Evolutionary conservation across 441 rosid species (phyloP), one percentile per base, ranked within the genome.

Genomic region (Eugenia klotzschiana): DNA sequence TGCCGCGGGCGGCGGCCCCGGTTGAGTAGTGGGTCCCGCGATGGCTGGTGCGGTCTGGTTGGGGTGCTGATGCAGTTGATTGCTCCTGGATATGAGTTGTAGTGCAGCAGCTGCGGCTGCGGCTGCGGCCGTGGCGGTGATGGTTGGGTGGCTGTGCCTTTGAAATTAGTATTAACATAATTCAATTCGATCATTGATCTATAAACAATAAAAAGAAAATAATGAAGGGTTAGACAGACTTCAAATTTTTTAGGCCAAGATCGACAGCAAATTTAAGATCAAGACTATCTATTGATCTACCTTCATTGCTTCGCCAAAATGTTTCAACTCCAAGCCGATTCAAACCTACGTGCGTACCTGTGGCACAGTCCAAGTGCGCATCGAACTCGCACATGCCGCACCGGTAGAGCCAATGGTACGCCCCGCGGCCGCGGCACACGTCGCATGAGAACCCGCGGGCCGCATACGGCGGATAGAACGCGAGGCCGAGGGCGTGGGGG

Each of bases 331-430:
- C 46, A 64, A 33, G 46, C 77, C 14, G 23, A 33, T 64, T 64
- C 77, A 37, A 20, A 69, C 46, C 25, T 33, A 5, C 11, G 33
- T 40, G 60, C 58, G 15, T 57, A 57, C 79, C 80, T 49, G 64
- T 79, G 25, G 87, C 90, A 51, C 96, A 92, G 52, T 89, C 89
- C 56, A 92, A 37, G 79, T 92, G 96, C 41, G 91, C 91, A 37
- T 92, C 96, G 25, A 93, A 93, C 82, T 88, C 93, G 72, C 96
- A 93, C 0, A 53, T 82, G 25, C 81, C 58, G 29, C 96, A 92
- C 16, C 91, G 88, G 79, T 92, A 93, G 8, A 93, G 89, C 96
- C 96, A 92, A 8, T 92, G 93, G 60, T 88, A 87, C 43, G 84
- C 80, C 22, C 94, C 96, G 5, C 88, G 37, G 79, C 73, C 85